Conservation (phyloP, 169 alveolate species). For the Eimeria sp. region DNA sequence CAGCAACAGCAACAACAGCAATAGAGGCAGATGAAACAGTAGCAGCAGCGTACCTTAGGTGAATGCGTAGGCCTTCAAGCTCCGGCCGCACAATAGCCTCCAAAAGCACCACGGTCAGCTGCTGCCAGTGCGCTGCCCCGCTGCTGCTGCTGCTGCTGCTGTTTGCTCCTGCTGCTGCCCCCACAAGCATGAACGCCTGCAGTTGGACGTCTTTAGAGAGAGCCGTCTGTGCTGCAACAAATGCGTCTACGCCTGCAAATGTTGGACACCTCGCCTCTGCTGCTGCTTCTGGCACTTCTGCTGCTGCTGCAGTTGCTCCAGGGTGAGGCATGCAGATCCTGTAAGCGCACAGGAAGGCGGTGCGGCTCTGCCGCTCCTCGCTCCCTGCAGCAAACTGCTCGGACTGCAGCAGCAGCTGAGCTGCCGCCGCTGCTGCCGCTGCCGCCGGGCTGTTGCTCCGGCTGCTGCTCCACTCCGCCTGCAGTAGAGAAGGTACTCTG, state of each 20-base stretch:
- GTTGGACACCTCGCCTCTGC: neutral
- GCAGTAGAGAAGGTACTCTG: constrained; percentile 14
- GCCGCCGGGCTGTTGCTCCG: neutral
- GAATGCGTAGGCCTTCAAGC: neutral
- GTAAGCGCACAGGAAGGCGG: constrained; percentile 16
- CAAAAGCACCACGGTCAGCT: constrained; percentile 9
- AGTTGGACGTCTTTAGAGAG: neutral
- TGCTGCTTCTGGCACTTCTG: neutral
- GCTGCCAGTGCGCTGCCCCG: neutral
- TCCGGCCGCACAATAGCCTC: constrained; percentile 6
- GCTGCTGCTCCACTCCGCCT: constrained; percentile 17
- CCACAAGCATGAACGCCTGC: constrained; percentile 13
- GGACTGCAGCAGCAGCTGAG: constrained; percentile 19
- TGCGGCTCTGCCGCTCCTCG: constrained; percentile 41
- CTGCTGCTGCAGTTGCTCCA: constrained; percentile 7
- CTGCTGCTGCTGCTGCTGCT: constrained; percentile 40
- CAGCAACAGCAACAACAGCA: constrained; percentile 20
- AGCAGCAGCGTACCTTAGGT: constrained; percentile 8
- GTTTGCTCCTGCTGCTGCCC: neutral
- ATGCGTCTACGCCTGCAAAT: neutral
- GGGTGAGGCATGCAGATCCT: constrained; percentile 32
- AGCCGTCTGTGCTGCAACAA: constrained; percentile 6
- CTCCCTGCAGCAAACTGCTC: constrained; percentile 27
- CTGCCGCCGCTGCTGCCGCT: constrained; percentile 25
- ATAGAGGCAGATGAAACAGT: neutral